Percentiles rank a stretch among this genome's conserved stretches.
Evolutionary conservation across 768 basidiomycete species (phyloP).

Genomic region (Hortiboletus campestris): DNA sequence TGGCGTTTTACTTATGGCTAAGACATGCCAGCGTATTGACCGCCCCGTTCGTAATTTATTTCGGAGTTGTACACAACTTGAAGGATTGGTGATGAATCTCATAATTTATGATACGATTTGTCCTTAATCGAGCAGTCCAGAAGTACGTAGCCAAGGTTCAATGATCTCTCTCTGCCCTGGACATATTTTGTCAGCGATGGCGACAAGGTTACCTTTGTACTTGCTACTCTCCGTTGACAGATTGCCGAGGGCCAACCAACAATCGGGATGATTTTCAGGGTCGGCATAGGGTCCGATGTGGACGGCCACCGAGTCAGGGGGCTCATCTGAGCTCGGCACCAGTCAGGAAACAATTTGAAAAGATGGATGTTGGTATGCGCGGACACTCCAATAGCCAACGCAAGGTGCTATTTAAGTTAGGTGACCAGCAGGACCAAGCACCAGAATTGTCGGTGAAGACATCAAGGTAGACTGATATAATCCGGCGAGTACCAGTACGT

Average conservation of each 20-base stretch:
- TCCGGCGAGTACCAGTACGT: slow-evolving; percentile 83
- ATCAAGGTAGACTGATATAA: slow-evolving; percentile 37
- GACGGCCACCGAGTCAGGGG: neutral
- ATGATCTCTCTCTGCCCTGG: neutral
- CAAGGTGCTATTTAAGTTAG: neutral
- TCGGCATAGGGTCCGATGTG: neutral
- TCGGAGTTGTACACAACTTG: neutral
- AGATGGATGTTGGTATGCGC: no score
- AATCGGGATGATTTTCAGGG: slow-evolving; percentile 1
- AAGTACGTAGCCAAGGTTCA: neutral
- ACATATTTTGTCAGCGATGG: neutral
- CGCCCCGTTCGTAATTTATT: neutral
- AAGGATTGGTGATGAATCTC: neutral
- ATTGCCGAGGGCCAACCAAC: neutral
- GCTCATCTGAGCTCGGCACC: neutral
- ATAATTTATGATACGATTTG: neutral
- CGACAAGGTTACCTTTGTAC: neutral
- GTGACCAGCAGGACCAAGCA: neutral
- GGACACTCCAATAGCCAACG: neutral
- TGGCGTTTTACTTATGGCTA: neutral
- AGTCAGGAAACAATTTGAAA: no score
- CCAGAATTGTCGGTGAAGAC: neutral
- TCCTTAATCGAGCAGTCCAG: neutral
- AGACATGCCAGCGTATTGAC: no score
- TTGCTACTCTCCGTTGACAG: neutral